phyloP scores from a whole-genome alignment of 768 basidiomycete species.

The Termitomyces sp. region DNA sequence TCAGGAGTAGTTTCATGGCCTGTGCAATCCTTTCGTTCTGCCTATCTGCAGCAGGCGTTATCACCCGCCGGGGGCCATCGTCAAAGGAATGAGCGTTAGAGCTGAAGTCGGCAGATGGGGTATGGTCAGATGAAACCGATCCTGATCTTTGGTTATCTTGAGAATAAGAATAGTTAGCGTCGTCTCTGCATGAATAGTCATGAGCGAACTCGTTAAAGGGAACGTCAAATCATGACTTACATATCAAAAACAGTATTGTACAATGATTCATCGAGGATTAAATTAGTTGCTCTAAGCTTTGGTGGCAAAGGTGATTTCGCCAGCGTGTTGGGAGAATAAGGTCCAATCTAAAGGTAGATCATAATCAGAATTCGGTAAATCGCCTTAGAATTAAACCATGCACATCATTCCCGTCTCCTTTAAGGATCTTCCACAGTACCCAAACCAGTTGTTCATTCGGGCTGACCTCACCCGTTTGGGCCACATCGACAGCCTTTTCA shows the following conservation, averaged over 20 bases:
- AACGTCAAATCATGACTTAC: slow-evolving; percentile 26
- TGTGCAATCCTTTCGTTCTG: slow-evolving; percentile 54
- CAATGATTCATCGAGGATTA: slow-evolving; percentile 61
- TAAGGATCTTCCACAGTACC: slow-evolving; percentile 85
- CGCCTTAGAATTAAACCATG: slow-evolving; percentile 20
- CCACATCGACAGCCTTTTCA: slow-evolving; percentile 48
- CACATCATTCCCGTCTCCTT: slow-evolving; percentile 79
- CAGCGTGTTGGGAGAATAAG: slow-evolving; percentile 71
- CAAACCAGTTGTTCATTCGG: slow-evolving; percentile 77
- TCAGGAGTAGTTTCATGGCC: slow-evolving; percentile 63
- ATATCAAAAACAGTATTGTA: slow-evolving; percentile 45
- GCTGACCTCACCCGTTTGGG: slow-evolving; percentile 43
- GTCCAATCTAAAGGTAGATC: slow-evolving; percentile 55
- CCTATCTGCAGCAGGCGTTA: slow-evolving; percentile 48
- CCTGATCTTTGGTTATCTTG: slow-evolving; percentile 26
- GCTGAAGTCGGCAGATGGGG: slow-evolving; percentile 12
- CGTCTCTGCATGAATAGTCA: slow-evolving; percentile 29
- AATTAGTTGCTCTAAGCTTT: slow-evolving; percentile 67
- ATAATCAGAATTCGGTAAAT: not conserved
- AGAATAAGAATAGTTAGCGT: slow-evolving; percentile 39
- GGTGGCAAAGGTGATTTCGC: slow-evolving; percentile 72
- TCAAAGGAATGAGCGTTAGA: slow-evolving; percentile 10
- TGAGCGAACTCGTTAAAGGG: not conserved
- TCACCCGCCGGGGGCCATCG: slow-evolving; percentile 16
- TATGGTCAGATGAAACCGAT: slow-evolving; percentile 37